These are phyloP conservation scores for Talaromyces sp. DNA, from an alignment of 2,329 filamentous ascomycete species.

Conservation along the genomic window DNA sequence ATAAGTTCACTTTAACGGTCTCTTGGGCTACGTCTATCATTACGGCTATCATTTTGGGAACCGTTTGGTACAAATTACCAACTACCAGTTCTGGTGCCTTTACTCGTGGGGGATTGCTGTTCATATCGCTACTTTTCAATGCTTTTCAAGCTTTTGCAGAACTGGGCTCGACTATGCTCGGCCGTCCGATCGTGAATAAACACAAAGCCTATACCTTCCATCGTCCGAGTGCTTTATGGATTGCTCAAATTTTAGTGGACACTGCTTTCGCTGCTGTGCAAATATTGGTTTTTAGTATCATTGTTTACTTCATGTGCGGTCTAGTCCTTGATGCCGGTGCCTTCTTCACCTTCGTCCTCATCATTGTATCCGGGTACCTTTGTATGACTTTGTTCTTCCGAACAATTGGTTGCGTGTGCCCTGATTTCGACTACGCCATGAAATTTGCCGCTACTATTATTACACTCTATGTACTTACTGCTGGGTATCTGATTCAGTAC, in stretches of 20 bases:
- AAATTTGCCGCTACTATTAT: constrained; percentile 77
- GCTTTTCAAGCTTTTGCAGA: constrained; percentile 84
- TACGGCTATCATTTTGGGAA: constrained; percentile 75
- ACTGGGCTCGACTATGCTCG: constrained; percentile 70
- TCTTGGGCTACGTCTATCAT: constrained; percentile 69
- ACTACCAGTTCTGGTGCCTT: constrained; percentile 67
- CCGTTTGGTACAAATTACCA: constrained; percentile 70
- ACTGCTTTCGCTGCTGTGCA: constrained; percentile 67
- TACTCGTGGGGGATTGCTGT: constrained; percentile 75
- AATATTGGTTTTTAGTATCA: constrained; percentile 69
- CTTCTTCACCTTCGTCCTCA: constrained; percentile 73
- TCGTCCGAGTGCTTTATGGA: constrained; percentile 75
- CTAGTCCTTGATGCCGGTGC: constrained; percentile 66
- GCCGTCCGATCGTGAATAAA: constrained; percentile 75
- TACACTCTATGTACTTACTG: constrained; percentile 75
- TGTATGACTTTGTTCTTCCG: constrained; percentile 76
- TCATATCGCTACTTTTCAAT: constrained; percentile 77
- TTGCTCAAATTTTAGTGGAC: constrained; percentile 78
- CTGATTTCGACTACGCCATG: constrained; percentile 81
- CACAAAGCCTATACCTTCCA: constrained; percentile 82
- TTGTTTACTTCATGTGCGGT: constrained; percentile 76
- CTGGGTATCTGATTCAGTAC: constrained; percentile 81
- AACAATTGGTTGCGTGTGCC: constrained; percentile 69
- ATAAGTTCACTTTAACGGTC: constrained; percentile 71
- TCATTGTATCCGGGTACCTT: constrained; percentile 66